phyloP scores from a whole-genome alignment of 371 early-diverging fungal genomes.

The Funneliformis caledonium region DNA sequence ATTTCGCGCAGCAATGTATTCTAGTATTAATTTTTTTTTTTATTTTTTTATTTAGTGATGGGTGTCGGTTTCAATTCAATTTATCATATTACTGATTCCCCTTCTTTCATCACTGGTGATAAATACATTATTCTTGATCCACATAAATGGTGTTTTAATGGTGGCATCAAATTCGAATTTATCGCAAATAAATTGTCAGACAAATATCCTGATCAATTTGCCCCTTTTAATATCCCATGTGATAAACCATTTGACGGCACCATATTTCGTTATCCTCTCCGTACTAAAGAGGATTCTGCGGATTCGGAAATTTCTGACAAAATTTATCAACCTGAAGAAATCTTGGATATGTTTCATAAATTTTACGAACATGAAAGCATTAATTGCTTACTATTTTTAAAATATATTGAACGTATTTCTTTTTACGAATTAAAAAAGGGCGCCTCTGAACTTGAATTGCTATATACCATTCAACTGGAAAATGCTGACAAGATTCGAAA shows the following conservation, averaged over 20 bases:
- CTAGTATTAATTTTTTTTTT: neutral
- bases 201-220: slow-evolving; percentile 36
- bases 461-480: slow-evolving; percentile 44
- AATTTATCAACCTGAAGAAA: slow-evolving; percentile 41
- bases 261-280: slow-evolving; percentile 47
- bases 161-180: slow-evolving; percentile 34
- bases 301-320: slow-evolving; percentile 35
- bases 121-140: neutral
- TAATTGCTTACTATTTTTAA: slow-evolving; percentile 46
- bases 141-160: slow-evolving; percentile 13
- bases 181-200: slow-evolving; percentile 39
- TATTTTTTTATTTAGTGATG: neutral
- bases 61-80: slow-evolving; percentile 46
- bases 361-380: slow-evolving; percentile 30
- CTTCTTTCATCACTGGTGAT: slow-evolving; percentile 46
- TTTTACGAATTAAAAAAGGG: slow-evolving; percentile 44
- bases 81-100: slow-evolving; percentile 48
- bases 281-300: neutral
- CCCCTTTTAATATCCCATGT: slow-evolving; percentile 9
- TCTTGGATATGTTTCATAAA: slow-evolving; percentile 30
- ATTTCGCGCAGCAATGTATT: too few relatives aligned
- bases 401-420: slow-evolving; percentile 43
- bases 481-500: slow-evolving; percentile 42
- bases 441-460: slow-evolving; percentile 17
- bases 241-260: slow-evolving; percentile 43